Percentiles rank a stretch among this genome's conserved stretches.
These are phyloP conservation scores for Talaromyces proteolyticus DNA, from an alignment of 495 filamentous ascomycete genomes.

Conservation along the genomic window DNA sequence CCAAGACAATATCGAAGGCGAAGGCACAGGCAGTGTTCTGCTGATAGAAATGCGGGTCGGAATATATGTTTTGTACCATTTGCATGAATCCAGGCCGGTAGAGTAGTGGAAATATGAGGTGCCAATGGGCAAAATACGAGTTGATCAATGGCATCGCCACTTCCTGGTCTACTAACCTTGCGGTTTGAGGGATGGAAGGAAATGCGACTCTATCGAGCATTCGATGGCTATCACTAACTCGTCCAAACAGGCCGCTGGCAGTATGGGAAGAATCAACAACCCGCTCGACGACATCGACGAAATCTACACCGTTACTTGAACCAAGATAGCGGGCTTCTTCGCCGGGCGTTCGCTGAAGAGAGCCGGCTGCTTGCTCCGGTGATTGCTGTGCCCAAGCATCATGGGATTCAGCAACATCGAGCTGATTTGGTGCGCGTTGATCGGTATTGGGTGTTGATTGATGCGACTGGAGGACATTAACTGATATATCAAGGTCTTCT, in stretches of 20 bases:
- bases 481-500: background rate
- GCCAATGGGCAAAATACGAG: background rate
- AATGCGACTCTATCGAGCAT: background rate
- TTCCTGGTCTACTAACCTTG: background rate
- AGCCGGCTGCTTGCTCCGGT: background rate
- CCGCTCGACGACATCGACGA: background rate
- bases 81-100: background rate
- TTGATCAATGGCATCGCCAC: background rate
- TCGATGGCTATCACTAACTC: background rate
- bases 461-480: background rate
- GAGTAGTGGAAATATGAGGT: background rate
- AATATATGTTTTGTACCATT: background rate
- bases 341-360: background rate
- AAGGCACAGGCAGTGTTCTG: background rate
- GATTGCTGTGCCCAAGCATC: background rate
- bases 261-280: background rate
- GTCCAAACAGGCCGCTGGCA: background rate
- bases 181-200: background rate
- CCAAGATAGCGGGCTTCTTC: background rate
- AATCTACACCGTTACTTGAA: background rate
- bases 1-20: conserved; percentile 1
- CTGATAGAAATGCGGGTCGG: background rate
- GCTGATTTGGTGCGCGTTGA: background rate
- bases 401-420: background rate
- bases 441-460: background rate